Percentiles rank a stretch among this genome's conserved stretches.
These are phyloP conservation scores for Rhizophagus sp. DNA, from an alignment of 192 early-diverging fungal species.

Conservation along the genomic window DNA sequence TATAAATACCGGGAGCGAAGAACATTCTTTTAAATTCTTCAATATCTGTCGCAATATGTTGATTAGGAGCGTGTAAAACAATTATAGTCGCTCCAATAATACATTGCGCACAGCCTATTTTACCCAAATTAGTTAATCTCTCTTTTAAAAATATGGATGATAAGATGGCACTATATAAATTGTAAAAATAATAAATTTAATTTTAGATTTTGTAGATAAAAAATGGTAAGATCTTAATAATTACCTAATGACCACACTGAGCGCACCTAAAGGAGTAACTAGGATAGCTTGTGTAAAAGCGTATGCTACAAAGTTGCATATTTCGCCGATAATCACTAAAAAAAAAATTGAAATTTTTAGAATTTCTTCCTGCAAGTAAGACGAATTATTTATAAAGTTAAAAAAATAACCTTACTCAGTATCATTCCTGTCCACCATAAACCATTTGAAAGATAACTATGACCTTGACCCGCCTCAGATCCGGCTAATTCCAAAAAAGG, in stretches of 20 bases:
- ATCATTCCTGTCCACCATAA: conserved; percentile 64
- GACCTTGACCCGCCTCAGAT: conserved; percentile 52
- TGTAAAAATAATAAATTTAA: background rate
- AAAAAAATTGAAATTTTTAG: background rate
- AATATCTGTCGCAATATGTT: conserved; percentile 69
- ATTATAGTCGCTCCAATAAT: conserved; percentile 61
- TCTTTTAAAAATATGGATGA: conserved; percentile 67
- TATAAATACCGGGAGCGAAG: conserved; percentile 53
- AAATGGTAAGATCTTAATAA: background rate
- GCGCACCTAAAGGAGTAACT: conserved; percentile 92
- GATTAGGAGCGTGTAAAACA: conserved; percentile 55
- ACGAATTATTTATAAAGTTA: background rate
- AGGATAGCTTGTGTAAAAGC: conserved; percentile 96
- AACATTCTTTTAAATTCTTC: conserved; percentile 75
- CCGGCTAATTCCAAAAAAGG: conserved; percentile 31
- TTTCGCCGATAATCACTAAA: conserved; percentile 90
- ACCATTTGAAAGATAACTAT: conserved; percentile 51
- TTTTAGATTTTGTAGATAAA: background rate
- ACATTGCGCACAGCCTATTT: conserved; percentile 68
- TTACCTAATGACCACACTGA: conserved; percentile 84
- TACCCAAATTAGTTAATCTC: conserved; percentile 60
- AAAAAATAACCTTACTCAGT: conserved; percentile 43
- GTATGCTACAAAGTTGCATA: conserved; percentile 96
- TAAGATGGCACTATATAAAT: conserved; percentile 54
- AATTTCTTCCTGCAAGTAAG: background rate